Evolutionary conservation across 495 filamentous ascomycete genomes (phyloP).

Genomic region (Amphirosellinia nigrospora): DNA sequence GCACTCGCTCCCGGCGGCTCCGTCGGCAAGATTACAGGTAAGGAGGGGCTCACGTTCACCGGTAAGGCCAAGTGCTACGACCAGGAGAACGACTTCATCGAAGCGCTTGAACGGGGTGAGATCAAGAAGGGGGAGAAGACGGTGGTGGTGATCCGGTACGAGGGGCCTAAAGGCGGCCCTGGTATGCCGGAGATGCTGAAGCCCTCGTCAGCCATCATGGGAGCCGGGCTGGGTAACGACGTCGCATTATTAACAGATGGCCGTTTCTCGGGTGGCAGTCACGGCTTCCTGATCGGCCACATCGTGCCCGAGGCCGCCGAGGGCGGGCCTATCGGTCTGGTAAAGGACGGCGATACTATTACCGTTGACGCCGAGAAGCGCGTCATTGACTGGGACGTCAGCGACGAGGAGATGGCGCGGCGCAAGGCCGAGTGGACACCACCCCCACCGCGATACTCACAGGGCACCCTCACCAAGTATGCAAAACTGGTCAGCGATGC

Average conservation of each 20-base stretch:
- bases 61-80: conserved; percentile 91
- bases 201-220: conserved; percentile 83
- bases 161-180: conserved; percentile 80
- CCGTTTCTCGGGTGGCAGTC: conserved; percentile 76
- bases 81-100: conserved; percentile 79
- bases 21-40: conserved; percentile 98
- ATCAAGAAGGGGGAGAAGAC: conserved; percentile 98
- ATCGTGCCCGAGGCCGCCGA: conserved; percentile 74
- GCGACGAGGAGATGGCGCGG: conserved; percentile 66
- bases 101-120: conserved; percentile 75
- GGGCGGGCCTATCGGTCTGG: conserved; percentile 72
- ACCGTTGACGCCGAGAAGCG: conserved; percentile 73
- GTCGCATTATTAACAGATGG: conserved; percentile 83
- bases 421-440: conserved; percentile 69
- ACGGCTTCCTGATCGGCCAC: conserved; percentile 82
- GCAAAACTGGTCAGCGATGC: conserved; percentile 73
- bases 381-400: conserved; percentile 64
- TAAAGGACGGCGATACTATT: conserved; percentile 71
- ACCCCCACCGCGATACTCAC: conserved; percentile 69
- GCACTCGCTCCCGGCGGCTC: conserved; percentile 88
- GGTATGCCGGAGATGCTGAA: conserved; percentile 93
- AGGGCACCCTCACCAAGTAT: conserved; percentile 82
- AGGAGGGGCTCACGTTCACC: conserved; percentile 88
- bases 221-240: conserved; percentile 80
- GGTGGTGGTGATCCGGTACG: conserved; percentile 96